A percentile compares a stretch with the other conserved stretches of the same genome.
phyloP scores from a whole-genome alignment of 768 basidiomycete genomes.

The Leccinum sublutescens region DNA sequence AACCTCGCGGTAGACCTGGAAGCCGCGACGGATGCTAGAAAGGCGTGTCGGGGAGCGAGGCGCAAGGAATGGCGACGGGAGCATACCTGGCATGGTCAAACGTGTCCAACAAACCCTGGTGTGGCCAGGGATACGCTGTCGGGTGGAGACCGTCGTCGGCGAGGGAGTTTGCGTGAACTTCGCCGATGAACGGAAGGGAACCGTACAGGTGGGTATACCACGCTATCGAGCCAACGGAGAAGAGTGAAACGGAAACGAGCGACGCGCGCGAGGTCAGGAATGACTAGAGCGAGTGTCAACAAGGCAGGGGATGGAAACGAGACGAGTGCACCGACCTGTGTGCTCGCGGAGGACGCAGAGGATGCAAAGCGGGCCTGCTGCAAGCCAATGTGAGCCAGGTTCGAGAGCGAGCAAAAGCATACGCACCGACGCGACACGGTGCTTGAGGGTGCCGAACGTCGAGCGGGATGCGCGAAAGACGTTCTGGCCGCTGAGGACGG shows the following conservation, averaged over 20 bases:
- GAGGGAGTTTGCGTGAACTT: conserved; percentile 89
- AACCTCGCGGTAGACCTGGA: conserved; percentile 98
- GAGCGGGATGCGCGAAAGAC: conserved; percentile 47
- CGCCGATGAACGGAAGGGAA: conserved; percentile 80
- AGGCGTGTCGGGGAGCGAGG: conserved; percentile 10
- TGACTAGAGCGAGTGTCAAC: conserved; percentile 41
- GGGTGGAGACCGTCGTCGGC: conserved; percentile 96
- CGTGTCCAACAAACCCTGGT: conserved; percentile 82
- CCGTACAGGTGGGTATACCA: conserved; percentile 98
- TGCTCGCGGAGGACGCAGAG: conserved; percentile 53
- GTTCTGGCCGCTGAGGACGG: conserved; percentile 61
- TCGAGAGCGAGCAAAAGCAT: conserved; percentile 6
- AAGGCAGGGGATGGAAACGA: not conserved
- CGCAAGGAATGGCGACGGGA: conserved; percentile 12
- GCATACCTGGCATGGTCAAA: conserved; percentile 96
- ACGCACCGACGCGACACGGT: conserved; percentile 53
- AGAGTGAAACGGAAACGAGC: conserved; percentile 69
- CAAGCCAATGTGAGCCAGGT: conserved; percentile 11
- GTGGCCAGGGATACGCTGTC: conserved; percentile 83
- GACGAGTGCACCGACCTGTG: conserved; percentile 54
- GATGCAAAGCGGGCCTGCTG: conserved; percentile 72
- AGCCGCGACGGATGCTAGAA: conserved; percentile 87
- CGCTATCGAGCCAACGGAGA: conserved; percentile 86
- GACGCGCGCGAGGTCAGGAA: conserved; percentile 69
- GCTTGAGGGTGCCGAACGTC: conserved; percentile 38